These are phyloP conservation scores for Fomitiporia mediterranea DNA, from an alignment of 1,284 basidiomycete species.

Conservation along the genomic window DNA sequence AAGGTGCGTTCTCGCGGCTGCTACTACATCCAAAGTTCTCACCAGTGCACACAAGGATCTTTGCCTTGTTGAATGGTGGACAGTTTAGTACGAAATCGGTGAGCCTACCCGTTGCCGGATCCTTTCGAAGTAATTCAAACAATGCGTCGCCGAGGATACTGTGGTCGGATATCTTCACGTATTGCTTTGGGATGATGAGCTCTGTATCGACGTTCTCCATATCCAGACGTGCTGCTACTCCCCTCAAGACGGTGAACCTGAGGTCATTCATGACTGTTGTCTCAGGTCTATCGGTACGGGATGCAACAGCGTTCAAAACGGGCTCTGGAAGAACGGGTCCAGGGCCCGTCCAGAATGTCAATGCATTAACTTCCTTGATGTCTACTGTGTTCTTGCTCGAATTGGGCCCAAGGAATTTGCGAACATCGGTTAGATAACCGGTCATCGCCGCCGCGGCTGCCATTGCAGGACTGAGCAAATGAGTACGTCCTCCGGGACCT, in stretches of 20 bases:
- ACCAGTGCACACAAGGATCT: conserved; percentile 85
- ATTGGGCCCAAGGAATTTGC: conserved; percentile 65
- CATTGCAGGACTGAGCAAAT: conserved; percentile 93
- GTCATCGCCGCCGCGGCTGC: conserved; percentile 91
- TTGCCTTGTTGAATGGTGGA: conserved; percentile 75
- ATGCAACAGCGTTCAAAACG: conserved; percentile 22
- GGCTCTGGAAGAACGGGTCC: conserved; percentile 62
- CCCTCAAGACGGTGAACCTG: conserved; percentile 80
- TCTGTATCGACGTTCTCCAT: conserved; percentile 96
- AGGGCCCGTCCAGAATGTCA: conserved; percentile 70
- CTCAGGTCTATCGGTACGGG: conserved; percentile 26
- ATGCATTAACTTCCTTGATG: conserved; percentile 15
- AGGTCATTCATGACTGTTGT: conserved; percentile 46
- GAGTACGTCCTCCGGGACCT: conserved; percentile 89
- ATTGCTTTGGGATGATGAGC: conserved; percentile 96
- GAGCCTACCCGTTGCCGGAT: conserved; percentile 73
- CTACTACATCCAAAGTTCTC: conserved; percentile 95
- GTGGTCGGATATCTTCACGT: conserved; percentile 92
- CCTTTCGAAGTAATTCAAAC: conserved; percentile 81
- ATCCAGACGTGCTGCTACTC: conserved; percentile 82
- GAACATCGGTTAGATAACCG: conserved; percentile 85
- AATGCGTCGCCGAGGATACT: conserved; percentile 87
- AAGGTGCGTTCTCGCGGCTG: conserved; percentile 92
- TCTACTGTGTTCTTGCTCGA: conserved; percentile 2
- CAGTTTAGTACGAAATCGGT: conserved; percentile 91